Base-by-base conservation (phyloP, 176 grass and related monocot genomes). In the Avena atlantica region DNA sequence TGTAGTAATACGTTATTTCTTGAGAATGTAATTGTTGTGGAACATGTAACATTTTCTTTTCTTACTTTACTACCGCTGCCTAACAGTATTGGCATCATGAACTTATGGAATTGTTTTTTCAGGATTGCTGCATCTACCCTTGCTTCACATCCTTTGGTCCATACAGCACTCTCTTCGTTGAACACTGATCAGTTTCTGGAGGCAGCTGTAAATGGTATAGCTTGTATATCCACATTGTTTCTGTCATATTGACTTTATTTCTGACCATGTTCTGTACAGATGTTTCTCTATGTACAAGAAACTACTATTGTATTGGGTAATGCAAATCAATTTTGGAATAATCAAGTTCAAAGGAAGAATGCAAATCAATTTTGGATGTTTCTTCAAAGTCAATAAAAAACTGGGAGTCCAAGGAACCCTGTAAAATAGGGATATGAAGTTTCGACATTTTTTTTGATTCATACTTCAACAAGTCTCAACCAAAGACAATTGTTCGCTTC, bases 121-220 rank as follows among this genome's bases (percentile, higher is more conserved):
- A 94, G 97, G 88, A 90, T 99, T 45, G 79, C 92, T 9, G 80
- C 97, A 89, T 86, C 92, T 71, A 82, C 81, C 75, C 90, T 99
- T 83, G 92, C 97, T 74, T 89, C 86, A 4, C 97, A 96, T 96
- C 87, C 92, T 87, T 87, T 99, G 72, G 97, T 99, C 70, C 92
- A 85, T 84, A 85, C 80, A 21, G 89, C 97, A 59, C 85, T 99
- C 75, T 93, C 97, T 80, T 93, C 78, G 17, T 82, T 99, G 83
- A 94, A 85, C 58, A 94, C 94, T 78, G 89, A 94, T 70, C 87
- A 94, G 73, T 92, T 88, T 90, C 71, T 96, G 86, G 97, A 99
- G 79, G 90, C 90, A 76, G 89, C 94, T 91, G 97, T 96, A 81
- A 99, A 96, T 91, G 97, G 97, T 99, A 95, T 81, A 51, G 52